Evolutionary conservation across 352 stramenopile genomes (phyloP).

Genomic region (Pythium rishiriense): DNA sequence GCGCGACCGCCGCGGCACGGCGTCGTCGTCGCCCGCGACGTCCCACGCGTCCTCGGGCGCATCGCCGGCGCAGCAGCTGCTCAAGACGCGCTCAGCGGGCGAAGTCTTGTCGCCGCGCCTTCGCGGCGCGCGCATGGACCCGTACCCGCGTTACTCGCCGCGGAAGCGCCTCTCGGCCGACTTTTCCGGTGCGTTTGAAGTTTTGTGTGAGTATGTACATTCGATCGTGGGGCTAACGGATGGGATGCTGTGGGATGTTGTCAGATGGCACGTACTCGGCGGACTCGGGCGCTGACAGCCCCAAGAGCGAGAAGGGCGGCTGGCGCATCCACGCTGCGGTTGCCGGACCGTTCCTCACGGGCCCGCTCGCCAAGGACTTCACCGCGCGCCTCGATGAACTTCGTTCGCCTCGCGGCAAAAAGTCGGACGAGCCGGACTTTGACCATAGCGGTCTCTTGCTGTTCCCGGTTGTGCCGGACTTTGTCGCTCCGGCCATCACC

Average conservation of each 20-base stretch:
- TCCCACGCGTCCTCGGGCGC: conserved; percentile 14
- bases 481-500: conserved; percentile 23
- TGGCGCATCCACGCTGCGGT: conserved; percentile 36
- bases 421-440: conserved; percentile 32
- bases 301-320: conserved; percentile 33
- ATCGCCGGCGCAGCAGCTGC: conserved; percentile 11
- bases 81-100: conserved; percentile 13
- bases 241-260: neutral
- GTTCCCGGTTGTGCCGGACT: conserved; percentile 38
- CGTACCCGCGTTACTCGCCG: conserved; percentile 28
- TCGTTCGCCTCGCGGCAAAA: conserved; percentile 33
- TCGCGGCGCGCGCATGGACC: conserved; percentile 18
- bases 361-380: conserved; percentile 39
- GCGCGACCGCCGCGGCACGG: neutral
- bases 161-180: conserved; percentile 29
- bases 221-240: neutral
- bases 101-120: conserved; percentile 19
- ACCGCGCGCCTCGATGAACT: conserved; percentile 23
- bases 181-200: conserved; percentile 20
- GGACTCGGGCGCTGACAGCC: conserved; percentile 36
- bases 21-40: conserved; percentile 3
- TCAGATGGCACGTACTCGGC: conserved; percentile 42
- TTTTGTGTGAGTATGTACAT: neutral
- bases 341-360: conserved; percentile 38
- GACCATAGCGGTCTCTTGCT: conserved; percentile 31